These are phyloP conservation scores for Fusarium xylarioides DNA, from an alignment of 2,329 filamentous ascomycete genomes.

Conservation along the genomic window DNA sequence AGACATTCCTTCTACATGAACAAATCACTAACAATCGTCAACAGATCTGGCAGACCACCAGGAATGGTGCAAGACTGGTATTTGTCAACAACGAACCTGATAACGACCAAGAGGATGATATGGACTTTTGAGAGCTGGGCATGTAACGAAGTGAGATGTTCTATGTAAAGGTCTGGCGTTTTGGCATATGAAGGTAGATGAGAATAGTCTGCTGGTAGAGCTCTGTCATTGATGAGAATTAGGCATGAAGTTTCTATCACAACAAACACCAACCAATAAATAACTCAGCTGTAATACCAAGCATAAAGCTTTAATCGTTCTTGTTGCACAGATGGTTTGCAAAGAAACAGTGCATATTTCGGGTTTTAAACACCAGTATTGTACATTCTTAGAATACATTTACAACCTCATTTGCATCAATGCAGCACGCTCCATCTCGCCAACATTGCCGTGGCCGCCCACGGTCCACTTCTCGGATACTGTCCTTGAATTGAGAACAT, in stretches of 20 bases:
- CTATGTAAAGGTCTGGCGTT: slow-evolving; percentile 45
- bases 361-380: slow-evolving; percentile 37
- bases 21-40: slow-evolving; percentile 49
- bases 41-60: slow-evolving; percentile 82
- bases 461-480: slow-evolving; percentile 87
- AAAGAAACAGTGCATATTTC: slow-evolving; percentile 23
- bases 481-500: slow-evolving; percentile 72
- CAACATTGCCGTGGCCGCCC: slow-evolving; percentile 81
- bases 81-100: slow-evolving; percentile 69
- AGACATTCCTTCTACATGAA: not conserved
- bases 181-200: slow-evolving; percentile 42
- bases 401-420: slow-evolving; percentile 60
- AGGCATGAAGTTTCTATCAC: not conserved
- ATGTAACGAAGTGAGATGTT: slow-evolving; percentile 32
- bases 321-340: not conserved
- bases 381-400: slow-evolving; percentile 46
- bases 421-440: slow-evolving; percentile 80
- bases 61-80: slow-evolving; percentile 74
- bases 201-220: slow-evolving; percentile 30
- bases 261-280: not conserved
- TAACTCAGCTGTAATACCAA: not conserved
- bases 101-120: slow-evolving; percentile 58
- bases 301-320: not conserved
- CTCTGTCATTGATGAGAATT: slow-evolving; percentile 17
- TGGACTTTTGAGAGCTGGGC: slow-evolving; percentile 49